Conservation (phyloP, 1,139 yeast species). For the Geotrichum bryndzae region DNA sequence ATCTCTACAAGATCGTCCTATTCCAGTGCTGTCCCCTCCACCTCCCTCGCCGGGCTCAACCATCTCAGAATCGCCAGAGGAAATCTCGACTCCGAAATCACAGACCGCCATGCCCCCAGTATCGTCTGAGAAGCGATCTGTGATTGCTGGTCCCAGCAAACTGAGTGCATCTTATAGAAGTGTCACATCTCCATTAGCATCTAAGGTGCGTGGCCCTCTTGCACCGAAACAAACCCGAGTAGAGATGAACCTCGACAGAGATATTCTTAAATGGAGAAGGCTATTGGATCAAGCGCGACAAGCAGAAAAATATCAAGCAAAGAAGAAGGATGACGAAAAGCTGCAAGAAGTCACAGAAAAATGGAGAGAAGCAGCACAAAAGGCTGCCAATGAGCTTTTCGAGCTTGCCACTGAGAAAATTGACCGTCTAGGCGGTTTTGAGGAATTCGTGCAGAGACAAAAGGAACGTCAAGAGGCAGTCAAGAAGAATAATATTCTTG, state of each 20-base stretch:
- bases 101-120: neutral
- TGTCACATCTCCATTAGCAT: slow-evolving; percentile 19
- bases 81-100: neutral
- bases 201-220: slow-evolving; percentile 5
- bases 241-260: slow-evolving; percentile 28
- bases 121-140: neutral
- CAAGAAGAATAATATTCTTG: slow-evolving; percentile 21
- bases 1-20: slow-evolving; percentile 30
- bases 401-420: slow-evolving; percentile 41
- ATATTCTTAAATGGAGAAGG: slow-evolving; percentile 28
- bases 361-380: slow-evolving; percentile 44
- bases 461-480: slow-evolving; percentile 27
- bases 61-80: neutral
- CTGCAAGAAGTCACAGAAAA: slow-evolving; percentile 34
- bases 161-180: slow-evolving; percentile 5
- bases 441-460: slow-evolving; percentile 37
- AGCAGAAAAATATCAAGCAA: slow-evolving; percentile 34
- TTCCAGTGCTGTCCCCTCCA: slow-evolving; percentile 30
- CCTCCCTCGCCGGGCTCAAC: slow-evolving; percentile 21
- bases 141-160: neutral
- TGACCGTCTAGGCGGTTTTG: slow-evolving; percentile 43
- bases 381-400: slow-evolving; percentile 40
- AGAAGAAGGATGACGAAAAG: slow-evolving; percentile 26
- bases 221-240: slow-evolving; percentile 17
- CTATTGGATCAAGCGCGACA: slow-evolving; percentile 34